Evolutionary conservation across 2,329 filamentous ascomycete species (phyloP).

Genomic region (Calonectria crousiana): DNA sequence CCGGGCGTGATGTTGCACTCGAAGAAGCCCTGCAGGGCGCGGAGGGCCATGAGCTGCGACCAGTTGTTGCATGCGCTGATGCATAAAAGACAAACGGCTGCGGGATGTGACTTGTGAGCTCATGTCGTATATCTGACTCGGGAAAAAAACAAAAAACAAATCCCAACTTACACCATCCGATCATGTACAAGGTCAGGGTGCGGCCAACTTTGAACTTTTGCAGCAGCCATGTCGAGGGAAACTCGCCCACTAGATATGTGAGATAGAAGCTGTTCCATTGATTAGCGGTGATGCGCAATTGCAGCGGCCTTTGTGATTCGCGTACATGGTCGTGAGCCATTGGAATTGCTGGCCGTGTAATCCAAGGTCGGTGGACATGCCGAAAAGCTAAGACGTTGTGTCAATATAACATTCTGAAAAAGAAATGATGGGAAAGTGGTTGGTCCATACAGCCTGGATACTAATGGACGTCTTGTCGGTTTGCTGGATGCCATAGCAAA

Average conservation of each 20-base stretch:
- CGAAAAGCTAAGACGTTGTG: background rate
- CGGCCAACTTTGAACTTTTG: slow-evolving; percentile 3
- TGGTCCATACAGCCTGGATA: background rate
- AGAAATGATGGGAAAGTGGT: too few relatives aligned
- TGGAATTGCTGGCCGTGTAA: slow-evolving; percentile 4
- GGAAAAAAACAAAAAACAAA: too few relatives aligned
- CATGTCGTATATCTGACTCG: too few relatives aligned
- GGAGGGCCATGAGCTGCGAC: slow-evolving; percentile 1
- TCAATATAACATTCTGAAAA: background rate
- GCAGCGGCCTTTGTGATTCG: background rate
- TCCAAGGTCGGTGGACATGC: background rate
- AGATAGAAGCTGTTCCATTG: background rate
- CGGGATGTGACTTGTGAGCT: background rate
- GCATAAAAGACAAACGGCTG: background rate
- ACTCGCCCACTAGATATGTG: background rate
- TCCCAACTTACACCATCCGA: background rate
- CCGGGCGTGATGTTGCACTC: slow-evolving; percentile 3
- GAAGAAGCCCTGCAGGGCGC: background rate
- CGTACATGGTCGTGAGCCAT: slow-evolving; percentile 5
- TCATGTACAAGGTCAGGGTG: background rate
- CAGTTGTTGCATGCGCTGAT: background rate
- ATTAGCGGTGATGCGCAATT: background rate
- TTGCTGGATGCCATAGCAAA: slow-evolving; percentile 3
- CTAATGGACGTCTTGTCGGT: background rate
- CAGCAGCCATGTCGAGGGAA: background rate